Evolutionary conservation across 495 filamentous ascomycete genomes (phyloP), one percentile per base, ranked within the genome.

Genomic region (Aspergillus affinis): DNA sequence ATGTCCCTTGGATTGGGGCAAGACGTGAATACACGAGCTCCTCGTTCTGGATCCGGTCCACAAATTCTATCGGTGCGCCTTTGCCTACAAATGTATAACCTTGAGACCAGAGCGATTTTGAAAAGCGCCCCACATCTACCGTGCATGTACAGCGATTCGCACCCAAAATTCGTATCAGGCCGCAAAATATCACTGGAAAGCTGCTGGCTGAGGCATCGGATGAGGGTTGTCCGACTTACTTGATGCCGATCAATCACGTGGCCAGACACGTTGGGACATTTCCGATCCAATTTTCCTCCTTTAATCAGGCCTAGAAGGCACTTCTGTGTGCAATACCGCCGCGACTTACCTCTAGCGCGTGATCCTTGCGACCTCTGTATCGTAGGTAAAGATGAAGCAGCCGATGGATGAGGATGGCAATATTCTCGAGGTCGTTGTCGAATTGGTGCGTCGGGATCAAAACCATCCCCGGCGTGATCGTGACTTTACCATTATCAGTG

Each of bases 11-110:
- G 44, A 74, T 63, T 26, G 69, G 62, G 47, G 56, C 47, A 50
- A 78, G 75, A 55, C 41, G 62, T 15, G 65, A 57, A 54, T 79
- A 79, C 10, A 78, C 58, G 18, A 58, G 55, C 60, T 71, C 68
- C 67, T 79, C 74, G 26, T 69, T 55, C 48, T 60, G 44, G 7
- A 69, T 60, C 49, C 56, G 47, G 32, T 57, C 26, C 32, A 72
- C 59, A 60, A 72, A 72, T 47, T 67, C 58, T 10, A 63, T 47
- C n/a, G 58, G 60, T 20, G 64, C 68, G 57, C 72, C 74, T 65
- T 83, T 83, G 18, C 75, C 77, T 17, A 78, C 75, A 55, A 82
- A 64, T 44, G 76, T 81, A 57, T 83, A 82, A 51, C 80, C 77
- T 56, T 81, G 64, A 15, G 77, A 74, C 54, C 69, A 71, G 30